Evolutionary conservation across 768 basidiomycete genomes (phyloP).

Genomic region (Lentinula sp.): DNA sequence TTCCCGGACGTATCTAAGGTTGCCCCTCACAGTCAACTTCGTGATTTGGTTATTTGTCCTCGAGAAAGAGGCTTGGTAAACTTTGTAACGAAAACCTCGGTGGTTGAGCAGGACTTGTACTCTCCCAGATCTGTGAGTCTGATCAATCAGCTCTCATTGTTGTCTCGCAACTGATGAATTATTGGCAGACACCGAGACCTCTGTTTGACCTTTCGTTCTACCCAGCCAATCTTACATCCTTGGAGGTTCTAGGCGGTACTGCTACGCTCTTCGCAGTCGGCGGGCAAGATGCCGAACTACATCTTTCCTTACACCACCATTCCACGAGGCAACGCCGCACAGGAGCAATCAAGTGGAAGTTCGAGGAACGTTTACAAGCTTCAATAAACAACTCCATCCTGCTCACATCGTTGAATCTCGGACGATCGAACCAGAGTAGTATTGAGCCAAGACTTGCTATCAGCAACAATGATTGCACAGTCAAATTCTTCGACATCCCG

Average conservation of each 20-base stretch:
- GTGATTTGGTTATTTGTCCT: slow-evolving; percentile 75
- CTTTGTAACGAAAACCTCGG: slow-evolving; percentile 47
- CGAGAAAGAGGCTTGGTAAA: slow-evolving; percentile 57
- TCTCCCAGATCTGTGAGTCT: slow-evolving; percentile 38
- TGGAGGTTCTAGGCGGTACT: slow-evolving; percentile 42
- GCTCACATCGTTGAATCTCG: slow-evolving; percentile 52
- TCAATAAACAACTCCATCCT: slow-evolving; percentile 85
- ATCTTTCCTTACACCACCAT: slow-evolving; percentile 46
- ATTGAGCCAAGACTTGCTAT: slow-evolving; percentile 74
- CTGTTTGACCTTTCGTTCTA: slow-evolving; percentile 51
- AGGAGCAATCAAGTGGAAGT: slow-evolving; percentile 42
- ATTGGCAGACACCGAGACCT: slow-evolving; percentile 34
- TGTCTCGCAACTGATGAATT: slow-evolving; percentile 12
- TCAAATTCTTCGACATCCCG: slow-evolving; percentile 77
- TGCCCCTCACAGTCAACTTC: slow-evolving; percentile 49
- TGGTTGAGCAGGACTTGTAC: slow-evolving; percentile 57
- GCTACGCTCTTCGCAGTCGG: slow-evolving; percentile 69
- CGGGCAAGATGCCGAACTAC: slow-evolving; percentile 67
- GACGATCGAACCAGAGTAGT: slow-evolving; percentile 54
- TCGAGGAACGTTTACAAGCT: slow-evolving; percentile 44
- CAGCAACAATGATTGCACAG: slow-evolving; percentile 80
- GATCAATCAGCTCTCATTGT: slow-evolving; percentile 9
- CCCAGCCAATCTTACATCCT: slow-evolving; percentile 59
- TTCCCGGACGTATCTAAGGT: slow-evolving; percentile 5
- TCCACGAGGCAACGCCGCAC: slow-evolving; percentile 15